phyloP scores from a whole-genome alignment of 2,329 filamentous ascomycete genomes.

The Acarospora socialis region DNA sequence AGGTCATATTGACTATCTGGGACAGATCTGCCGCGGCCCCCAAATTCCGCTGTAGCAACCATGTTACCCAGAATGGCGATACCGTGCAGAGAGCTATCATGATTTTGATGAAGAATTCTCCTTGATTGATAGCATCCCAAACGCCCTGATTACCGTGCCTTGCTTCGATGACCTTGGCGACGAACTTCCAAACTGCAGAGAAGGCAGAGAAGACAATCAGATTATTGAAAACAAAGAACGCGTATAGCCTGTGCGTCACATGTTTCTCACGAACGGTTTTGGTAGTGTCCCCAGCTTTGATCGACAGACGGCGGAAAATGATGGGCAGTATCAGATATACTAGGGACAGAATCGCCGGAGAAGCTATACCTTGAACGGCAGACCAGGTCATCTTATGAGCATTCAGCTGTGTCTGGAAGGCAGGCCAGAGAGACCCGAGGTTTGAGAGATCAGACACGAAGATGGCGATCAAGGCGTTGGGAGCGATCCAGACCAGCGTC shows the following conservation, averaged over 20 bases:
- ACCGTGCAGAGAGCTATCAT: slow-evolving; percentile 66
- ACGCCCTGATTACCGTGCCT: slow-evolving; percentile 44
- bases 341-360: slow-evolving; percentile 73
- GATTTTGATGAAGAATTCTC: slow-evolving; percentile 47
- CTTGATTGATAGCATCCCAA: slow-evolving; percentile 53
- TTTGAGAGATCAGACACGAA: slow-evolving; percentile 81
- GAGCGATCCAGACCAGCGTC: slow-evolving; percentile 74
- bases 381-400: slow-evolving; percentile 59
- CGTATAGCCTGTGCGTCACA: slow-evolving; percentile 77
- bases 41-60: slow-evolving; percentile 81
- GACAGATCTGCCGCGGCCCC: slow-evolving; percentile 89
- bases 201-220: slow-evolving; percentile 88
- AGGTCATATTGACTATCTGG: slow-evolving; percentile 71
- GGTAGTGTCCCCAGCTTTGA: slow-evolving; percentile 71
- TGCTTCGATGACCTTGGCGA: slow-evolving; percentile 48
- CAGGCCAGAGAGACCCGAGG: slow-evolving; percentile 63
- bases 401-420: slow-evolving; percentile 52
- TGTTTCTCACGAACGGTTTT: slow-evolving; percentile 88
- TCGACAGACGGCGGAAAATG: slow-evolving; percentile 76
- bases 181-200: slow-evolving; percentile 63
- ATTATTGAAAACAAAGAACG: slow-evolving; percentile 97
- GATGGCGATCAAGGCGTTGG: slow-evolving; percentile 87
- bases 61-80: slow-evolving; percentile 88
- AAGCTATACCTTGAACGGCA: slow-evolving; percentile 78
- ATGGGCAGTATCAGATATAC: slow-evolving; percentile 80